phyloP scores from a whole-genome alignment of 345 rosid species.

The Salix exigua region DNA sequence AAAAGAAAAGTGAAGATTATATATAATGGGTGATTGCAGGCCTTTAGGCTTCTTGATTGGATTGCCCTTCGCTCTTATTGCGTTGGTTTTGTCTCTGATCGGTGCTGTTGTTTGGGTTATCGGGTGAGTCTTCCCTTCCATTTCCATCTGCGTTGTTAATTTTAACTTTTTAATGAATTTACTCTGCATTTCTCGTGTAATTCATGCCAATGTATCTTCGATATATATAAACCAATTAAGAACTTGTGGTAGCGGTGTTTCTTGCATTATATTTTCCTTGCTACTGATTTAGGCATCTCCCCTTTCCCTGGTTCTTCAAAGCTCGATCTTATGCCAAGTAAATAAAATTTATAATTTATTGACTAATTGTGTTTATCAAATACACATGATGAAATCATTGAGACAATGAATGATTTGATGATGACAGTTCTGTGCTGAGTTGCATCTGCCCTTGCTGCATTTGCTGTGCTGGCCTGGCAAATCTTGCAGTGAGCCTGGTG shows the following conservation, averaged over 20 bases:
- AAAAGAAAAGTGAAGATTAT: neutral
- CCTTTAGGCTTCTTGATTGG: slow-evolving; percentile 34
- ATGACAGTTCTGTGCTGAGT: slow-evolving; percentile 61
- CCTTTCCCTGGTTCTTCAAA: neutral
- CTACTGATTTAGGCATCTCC: too few relatives aligned
- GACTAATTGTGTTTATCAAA: too few relatives aligned
- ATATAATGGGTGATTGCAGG: slow-evolving; percentile 28
- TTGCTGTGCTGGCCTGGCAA: slow-evolving; percentile 62
- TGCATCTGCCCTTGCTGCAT: slow-evolving; percentile 83
- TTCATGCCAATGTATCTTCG: neutral
- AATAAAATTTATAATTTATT: neutral
- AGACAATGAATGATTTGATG: neutral
- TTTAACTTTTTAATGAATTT: neutral
- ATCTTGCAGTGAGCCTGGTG: slow-evolving; percentile 57
- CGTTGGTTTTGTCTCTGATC: slow-evolving; percentile 24
- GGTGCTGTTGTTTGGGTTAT: slow-evolving; percentile 33
- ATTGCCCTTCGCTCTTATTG: slow-evolving; percentile 32
- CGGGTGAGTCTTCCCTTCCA: slow-evolving; percentile 18
- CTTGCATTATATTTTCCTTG: neutral
- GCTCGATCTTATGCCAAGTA: neutral
- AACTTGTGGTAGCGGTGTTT: neutral
- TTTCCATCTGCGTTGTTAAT: neutral
- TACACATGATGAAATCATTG: neutral
- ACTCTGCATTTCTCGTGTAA: neutral
- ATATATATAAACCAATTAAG: neutral